Evolutionary conservation across 1,139 yeast species (phyloP).

Genomic region (Lodderomyces parapsilosis): DNA sequence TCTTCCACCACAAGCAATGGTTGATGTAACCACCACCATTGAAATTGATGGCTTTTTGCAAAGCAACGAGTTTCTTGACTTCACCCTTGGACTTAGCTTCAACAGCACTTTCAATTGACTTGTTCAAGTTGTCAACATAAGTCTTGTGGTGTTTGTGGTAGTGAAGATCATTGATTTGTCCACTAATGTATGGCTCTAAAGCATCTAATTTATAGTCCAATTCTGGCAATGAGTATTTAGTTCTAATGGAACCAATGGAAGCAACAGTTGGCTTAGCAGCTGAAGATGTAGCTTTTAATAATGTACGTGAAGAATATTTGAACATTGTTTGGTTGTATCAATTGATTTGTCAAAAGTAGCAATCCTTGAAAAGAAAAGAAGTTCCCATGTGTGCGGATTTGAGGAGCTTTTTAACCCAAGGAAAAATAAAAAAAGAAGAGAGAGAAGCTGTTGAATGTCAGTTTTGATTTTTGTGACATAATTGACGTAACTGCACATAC

Average conservation of each 20-base stretch:
- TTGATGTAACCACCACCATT: constrained; percentile 94
- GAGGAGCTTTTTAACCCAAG: no score
- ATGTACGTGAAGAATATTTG: constrained; percentile 18
- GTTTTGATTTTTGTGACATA: background rate
- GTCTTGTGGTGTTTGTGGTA: constrained; percentile 83
- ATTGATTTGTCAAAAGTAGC: background rate
- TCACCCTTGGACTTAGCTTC: constrained; percentile 70
- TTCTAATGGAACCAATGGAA: constrained; percentile 41
- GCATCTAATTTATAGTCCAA: constrained; percentile 87
- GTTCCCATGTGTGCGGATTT: background rate
- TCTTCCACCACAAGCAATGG: constrained; percentile 89
- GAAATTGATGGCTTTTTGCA: constrained; percentile 83
- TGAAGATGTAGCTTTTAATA: constrained; percentile 15
- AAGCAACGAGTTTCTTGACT: constrained; percentile 62
- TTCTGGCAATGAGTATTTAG: constrained; percentile 79
- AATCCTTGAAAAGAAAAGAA: background rate
- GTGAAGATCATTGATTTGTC: constrained; percentile 86
- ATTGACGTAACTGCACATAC: no score
- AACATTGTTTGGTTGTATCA: constrained; percentile 9
- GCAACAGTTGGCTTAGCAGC: constrained; percentile 13
- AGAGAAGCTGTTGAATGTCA: no score
- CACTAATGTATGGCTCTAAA: constrained; percentile 87
- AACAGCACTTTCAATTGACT: constrained; percentile 74
- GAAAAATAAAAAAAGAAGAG: no score
- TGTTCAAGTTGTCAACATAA: constrained; percentile 85